A percentile compares a stretch with the other conserved stretches of the same genome.
Evolutionary conservation across 805 yeast species (phyloP).

Genomic region (Barnettozyma salicaria): DNA sequence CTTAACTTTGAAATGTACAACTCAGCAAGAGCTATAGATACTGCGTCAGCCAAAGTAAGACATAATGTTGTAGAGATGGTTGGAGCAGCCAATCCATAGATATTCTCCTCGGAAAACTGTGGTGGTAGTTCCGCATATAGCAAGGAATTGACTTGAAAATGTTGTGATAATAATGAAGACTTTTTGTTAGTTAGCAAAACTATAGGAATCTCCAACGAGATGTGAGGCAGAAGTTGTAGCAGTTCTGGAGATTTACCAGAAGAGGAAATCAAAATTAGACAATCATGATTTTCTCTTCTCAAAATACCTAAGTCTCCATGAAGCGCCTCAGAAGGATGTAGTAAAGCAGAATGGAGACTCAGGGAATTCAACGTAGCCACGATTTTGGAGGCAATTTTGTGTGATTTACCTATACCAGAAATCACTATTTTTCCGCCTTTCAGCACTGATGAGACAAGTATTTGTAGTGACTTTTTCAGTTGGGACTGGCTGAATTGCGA

Average conservation of each 20-base stretch:
- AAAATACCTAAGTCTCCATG: conserved; percentile 86
- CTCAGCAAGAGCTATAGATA: conserved; percentile 68
- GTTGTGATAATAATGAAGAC: conserved; percentile 47
- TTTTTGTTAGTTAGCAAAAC: conserved; percentile 59
- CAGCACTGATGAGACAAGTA: conserved; percentile 31
- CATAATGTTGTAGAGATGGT: conserved; percentile 78
- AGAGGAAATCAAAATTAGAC: conserved; percentile 62
- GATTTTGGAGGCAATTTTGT: conserved; percentile 69
- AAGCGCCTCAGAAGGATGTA: conserved; percentile 84
- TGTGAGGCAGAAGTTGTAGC: conserved; percentile 42
- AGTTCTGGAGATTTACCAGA: conserved; percentile 84
- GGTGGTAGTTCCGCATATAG: conserved; percentile 59
- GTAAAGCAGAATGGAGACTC: conserved; percentile 55
- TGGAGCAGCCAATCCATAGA: conserved; percentile 82
- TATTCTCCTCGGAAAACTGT: conserved; percentile 46
- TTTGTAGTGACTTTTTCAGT: conserved; percentile 37
- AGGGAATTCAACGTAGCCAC: conserved; percentile 81
- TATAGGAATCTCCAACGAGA: conserved; percentile 47
- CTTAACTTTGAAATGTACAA: conserved; percentile 50
- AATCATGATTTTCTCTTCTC: conserved; percentile 46
- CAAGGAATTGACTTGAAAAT: conserved; percentile 44
- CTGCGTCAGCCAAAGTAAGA: conserved; percentile 71
- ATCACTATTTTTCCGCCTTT: conserved; percentile 64
- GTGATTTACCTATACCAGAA: conserved; percentile 82
- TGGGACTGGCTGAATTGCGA: conserved; percentile 42